Conservation (phyloP, 2,329 filamentous ascomycete genomes). For the Xylaria hypoxylon region DNA sequence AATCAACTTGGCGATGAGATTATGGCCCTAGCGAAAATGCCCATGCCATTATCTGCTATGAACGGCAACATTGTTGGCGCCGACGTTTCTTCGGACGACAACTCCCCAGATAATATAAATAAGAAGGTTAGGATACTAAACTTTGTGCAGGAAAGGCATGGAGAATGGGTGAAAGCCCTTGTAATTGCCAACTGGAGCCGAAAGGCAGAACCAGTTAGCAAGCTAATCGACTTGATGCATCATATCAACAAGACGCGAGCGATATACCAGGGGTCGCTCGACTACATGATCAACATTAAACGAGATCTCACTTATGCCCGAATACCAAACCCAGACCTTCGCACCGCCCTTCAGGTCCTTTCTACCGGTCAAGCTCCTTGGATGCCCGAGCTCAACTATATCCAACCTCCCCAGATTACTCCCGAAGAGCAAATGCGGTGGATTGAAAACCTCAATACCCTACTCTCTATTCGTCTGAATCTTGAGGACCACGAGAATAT, state of each 20-base stretch:
- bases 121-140: conserved; percentile 83
- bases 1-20: conserved; percentile 80
- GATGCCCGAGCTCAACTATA: conserved; percentile 86
- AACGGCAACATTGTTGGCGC: conserved; percentile 63
- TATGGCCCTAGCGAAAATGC: conserved; percentile 75
- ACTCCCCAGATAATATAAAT: conserved; percentile 72
- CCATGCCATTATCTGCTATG: conserved; percentile 63
- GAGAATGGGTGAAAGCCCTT: conserved; percentile 91
- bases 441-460: conserved; percentile 83
- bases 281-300: conserved; percentile 77
- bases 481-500: conserved; percentile 82
- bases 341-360: conserved; percentile 87
- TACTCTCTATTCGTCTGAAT: conserved; percentile 84
- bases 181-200: conserved; percentile 92
- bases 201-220: conserved; percentile 81
- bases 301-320: conserved; percentile 77
- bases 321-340: conserved; percentile 89
- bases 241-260: conserved; percentile 75
- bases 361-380: conserved; percentile 80
- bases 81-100: conserved; percentile 62
- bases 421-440: conserved; percentile 78
- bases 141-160: conserved; percentile 82
- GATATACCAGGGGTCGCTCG: conserved; percentile 70
- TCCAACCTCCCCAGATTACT: conserved; percentile 77
- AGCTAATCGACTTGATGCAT: conserved; percentile 85